Evolutionary conservation across 805 yeast genomes (phyloP).

Genomic region (Myxozyma udenii): DNA sequence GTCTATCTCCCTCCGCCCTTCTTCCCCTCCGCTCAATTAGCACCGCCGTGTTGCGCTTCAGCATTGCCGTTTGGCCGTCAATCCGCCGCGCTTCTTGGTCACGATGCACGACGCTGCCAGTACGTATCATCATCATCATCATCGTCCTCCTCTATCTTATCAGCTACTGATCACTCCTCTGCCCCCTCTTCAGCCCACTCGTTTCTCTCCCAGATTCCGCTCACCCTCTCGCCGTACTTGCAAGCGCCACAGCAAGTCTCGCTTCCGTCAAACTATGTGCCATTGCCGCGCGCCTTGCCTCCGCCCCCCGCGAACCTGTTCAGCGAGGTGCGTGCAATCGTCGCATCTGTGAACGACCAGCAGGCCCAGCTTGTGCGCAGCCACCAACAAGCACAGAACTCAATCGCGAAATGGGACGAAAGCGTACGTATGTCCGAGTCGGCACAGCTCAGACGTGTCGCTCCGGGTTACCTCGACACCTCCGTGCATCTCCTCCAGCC

Average conservation of each 20-base stretch:
- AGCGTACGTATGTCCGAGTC: slow-evolving; percentile 28
- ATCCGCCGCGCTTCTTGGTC: neutral
- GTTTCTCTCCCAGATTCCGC: slow-evolving; percentile 52
- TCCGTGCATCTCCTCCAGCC: slow-evolving; percentile 35
- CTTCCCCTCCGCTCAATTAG: too few species aligned
- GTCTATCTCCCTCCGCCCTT: too few species aligned
- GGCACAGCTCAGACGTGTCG: slow-evolving; percentile 37
- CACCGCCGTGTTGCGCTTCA: too few species aligned
- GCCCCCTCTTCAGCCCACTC: slow-evolving; percentile 44
- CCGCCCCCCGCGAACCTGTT: slow-evolving; percentile 35
- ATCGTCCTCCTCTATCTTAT: neutral
- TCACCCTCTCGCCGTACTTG: slow-evolving; percentile 51
- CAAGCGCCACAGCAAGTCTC: slow-evolving; percentile 57
- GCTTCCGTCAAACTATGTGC: slow-evolving; percentile 49
- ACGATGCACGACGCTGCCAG: slow-evolving; percentile 27
- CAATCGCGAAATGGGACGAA: slow-evolving; percentile 40
- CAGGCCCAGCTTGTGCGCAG: slow-evolving; percentile 32
- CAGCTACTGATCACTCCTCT: neutral
- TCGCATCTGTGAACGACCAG: slow-evolving; percentile 38
- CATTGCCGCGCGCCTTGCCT: slow-evolving; percentile 40
- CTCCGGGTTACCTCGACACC: slow-evolving; percentile 46
- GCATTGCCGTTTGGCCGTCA: too few species aligned
- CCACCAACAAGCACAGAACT: slow-evolving; percentile 33
- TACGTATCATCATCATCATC: slow-evolving; percentile 7
- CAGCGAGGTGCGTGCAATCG: slow-evolving; percentile 38